Evolutionary conservation across 2,329 filamentous ascomycete species (phyloP).

Genomic region (Alternaria rosae): DNA sequence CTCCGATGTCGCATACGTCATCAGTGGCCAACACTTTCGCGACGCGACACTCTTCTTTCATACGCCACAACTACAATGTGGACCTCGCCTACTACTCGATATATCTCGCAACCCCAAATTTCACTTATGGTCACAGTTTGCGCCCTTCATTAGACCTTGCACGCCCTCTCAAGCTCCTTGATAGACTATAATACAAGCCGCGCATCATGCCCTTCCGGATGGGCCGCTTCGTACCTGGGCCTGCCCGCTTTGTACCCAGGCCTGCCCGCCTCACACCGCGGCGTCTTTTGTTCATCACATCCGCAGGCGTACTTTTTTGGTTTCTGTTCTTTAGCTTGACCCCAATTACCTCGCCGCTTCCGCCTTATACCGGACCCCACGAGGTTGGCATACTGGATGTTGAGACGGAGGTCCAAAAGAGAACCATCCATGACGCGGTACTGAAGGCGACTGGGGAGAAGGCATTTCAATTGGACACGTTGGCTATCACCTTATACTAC

Average conservation of each 20-base stretch:
- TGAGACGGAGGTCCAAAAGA: slow-evolving; percentile 49
- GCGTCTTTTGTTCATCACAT: slow-evolving; percentile 36
- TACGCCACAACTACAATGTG: background rate
- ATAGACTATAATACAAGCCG: slow-evolving; percentile 48
- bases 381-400: slow-evolving; percentile 56
- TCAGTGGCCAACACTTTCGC: slow-evolving; percentile 12
- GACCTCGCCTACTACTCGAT: background rate
- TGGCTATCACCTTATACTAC: slow-evolving; percentile 57
- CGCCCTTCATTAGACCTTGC: background rate
- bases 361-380: slow-evolving; percentile 52
- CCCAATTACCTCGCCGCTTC: slow-evolving; percentile 52
- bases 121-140: background rate
- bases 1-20: slow-evolving; percentile 12
- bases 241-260: background rate
- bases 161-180: background rate
- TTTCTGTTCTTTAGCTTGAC: slow-evolving; percentile 51
- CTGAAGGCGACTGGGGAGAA: slow-evolving; percentile 50
- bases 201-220: slow-evolving; percentile 33
- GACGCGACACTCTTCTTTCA: background rate
- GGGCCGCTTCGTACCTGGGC: slow-evolving; percentile 6
- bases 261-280: slow-evolving; percentile 25
- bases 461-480: slow-evolving; percentile 55
- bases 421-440: slow-evolving; percentile 46
- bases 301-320: slow-evolving; percentile 41
- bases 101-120: background rate